Percentiles rank a stretch among this genome's conserved stretches.
phyloP scores from a whole-genome alignment of 768 basidiomycete species.

The Lactarius pseudohatsudake region DNA sequence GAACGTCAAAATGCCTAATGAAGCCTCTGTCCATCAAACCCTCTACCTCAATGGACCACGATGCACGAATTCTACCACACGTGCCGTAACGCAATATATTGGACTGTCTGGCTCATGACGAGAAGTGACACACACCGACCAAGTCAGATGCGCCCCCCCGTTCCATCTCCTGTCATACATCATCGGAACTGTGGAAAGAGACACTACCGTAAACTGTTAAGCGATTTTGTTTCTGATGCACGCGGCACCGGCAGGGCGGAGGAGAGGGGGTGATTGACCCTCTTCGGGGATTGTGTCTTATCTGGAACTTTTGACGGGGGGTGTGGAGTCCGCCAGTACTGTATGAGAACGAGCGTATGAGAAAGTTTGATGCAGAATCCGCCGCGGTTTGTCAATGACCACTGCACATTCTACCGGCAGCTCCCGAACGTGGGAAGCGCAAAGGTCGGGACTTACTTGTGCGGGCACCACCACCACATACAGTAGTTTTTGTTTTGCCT shows the following conservation, averaged over 20 bases:
- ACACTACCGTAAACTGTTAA: not conserved
- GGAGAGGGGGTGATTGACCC: not conserved
- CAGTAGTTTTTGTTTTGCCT: not conserved
- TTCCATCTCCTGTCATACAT: constrained; percentile 2
- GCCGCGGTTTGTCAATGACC: not conserved
- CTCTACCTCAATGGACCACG: constrained; percentile 1
- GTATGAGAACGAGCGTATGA: not conserved
- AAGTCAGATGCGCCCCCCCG: not conserved
- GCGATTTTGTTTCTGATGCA: constrained; percentile 4
- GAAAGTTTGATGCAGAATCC: constrained; percentile 1
- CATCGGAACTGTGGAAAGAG: not conserved
- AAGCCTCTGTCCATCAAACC: constrained; percentile 1
- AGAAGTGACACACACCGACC: not conserved
- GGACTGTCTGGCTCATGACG: not conserved
- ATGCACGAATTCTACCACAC: constrained; percentile 4
- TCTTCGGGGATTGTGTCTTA: not conserved
- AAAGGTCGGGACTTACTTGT: not conserved
- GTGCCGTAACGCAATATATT: not conserved
- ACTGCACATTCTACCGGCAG: not conserved
- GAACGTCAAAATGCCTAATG: not conserved
- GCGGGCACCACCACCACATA: not conserved
- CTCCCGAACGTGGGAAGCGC: constrained; percentile 3
- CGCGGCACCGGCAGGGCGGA: constrained; percentile 1
- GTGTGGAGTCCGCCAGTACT: not conserved
- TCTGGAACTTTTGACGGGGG: not conserved